phyloP scores from a whole-genome alignment of 2,329 filamentous ascomycete genomes.

The Paecilomyces sp. region DNA sequence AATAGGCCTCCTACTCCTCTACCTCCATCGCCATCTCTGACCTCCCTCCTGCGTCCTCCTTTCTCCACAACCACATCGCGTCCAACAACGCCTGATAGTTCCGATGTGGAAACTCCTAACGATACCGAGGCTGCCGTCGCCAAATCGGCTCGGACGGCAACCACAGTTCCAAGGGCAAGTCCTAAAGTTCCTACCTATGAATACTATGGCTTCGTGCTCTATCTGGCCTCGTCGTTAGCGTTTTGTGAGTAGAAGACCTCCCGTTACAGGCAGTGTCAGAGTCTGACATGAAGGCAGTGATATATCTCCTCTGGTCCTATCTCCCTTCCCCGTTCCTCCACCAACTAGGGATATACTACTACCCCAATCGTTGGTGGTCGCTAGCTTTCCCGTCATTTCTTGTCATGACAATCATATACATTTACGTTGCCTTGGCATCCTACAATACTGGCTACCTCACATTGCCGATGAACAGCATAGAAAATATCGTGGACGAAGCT shows the following conservation, averaged over 20 bases:
- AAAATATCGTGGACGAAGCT: constrained; percentile 87
- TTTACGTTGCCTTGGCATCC: constrained; percentile 82
- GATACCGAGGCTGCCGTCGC: constrained; percentile 56
- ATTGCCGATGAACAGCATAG: constrained; percentile 67
- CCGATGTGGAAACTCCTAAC: constrained; percentile 68
- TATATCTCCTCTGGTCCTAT: constrained; percentile 76
- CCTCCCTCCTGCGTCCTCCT: constrained; percentile 72
- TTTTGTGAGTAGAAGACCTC: constrained; percentile 54
- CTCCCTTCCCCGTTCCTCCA: constrained; percentile 87
- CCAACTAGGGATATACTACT: constrained; percentile 90
- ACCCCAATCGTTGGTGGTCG: constrained; percentile 96
- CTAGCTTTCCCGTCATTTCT: constrained; percentile 85
- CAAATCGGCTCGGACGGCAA: constrained; percentile 51
- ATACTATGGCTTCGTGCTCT: constrained; percentile 97
- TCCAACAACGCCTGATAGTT: constrained; percentile 89
- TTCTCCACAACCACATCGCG: constrained; percentile 64
- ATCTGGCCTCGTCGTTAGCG: constrained; percentile 75
- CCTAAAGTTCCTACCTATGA: constrained; percentile 98
- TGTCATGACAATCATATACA: constrained; percentile 82
- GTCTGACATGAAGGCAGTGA: constrained; percentile 27
- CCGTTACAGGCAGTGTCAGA: neutral
- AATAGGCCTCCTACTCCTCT: constrained; percentile 92
- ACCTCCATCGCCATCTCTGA: constrained; percentile 85
- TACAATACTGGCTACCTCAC: constrained; percentile 92
- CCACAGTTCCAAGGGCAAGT: constrained; percentile 70